These are phyloP conservation scores for Xylariomycetidae sp. DNA, from an alignment of 2,329 filamentous ascomycete genomes.

Conservation along the genomic window DNA sequence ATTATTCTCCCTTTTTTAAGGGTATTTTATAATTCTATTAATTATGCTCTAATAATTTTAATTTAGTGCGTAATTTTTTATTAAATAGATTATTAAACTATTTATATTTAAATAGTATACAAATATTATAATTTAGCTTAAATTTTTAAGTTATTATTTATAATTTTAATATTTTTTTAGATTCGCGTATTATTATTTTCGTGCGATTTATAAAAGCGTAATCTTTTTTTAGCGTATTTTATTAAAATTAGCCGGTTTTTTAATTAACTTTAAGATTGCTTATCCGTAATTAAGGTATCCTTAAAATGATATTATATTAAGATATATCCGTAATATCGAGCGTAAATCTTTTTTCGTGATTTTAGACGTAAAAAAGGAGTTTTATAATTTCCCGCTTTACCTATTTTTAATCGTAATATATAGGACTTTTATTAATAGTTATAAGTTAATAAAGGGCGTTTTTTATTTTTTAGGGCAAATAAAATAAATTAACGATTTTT, in stretches of 20 bases:
- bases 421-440: not conserved
- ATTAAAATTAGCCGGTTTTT: too few relatives aligned
- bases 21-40: too few relatives aligned
- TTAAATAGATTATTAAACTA: slow-evolving; percentile 1
- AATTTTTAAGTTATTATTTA: not conserved
- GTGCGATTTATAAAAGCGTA: not conserved
- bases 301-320: slow-evolving; percentile 1
- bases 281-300: too few relatives aligned
- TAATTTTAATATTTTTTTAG: not conserved
- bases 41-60: not conserved
- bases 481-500: not conserved
- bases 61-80: slow-evolving; percentile 1
- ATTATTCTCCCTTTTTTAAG: not conserved
- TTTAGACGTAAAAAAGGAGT: not conserved
- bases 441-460: not conserved
- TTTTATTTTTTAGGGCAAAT: not conserved
- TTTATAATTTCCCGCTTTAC: not conserved
- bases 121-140: not conserved
- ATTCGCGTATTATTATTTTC: not conserved
- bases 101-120: not conserved
- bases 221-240: slow-evolving; percentile 1
- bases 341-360: not conserved
- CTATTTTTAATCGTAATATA: not conserved
- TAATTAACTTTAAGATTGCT: too few relatives aligned
- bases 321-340: slow-evolving; percentile 1